Evolutionary conservation across 2,329 filamentous ascomycete genomes (phyloP).

Genomic region (Talaromyces sp.): DNA sequence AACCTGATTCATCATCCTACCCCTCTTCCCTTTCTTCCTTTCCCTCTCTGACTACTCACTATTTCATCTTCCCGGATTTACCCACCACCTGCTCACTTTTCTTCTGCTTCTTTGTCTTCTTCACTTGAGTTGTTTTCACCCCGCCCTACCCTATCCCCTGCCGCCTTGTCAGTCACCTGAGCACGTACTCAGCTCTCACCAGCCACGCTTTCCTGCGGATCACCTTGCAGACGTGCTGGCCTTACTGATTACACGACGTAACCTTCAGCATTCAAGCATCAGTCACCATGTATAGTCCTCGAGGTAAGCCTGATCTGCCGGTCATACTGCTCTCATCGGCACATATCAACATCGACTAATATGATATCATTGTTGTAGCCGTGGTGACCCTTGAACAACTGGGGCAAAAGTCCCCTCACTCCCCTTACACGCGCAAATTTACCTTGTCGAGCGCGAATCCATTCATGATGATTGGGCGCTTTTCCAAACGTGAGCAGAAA

Average conservation of each 20-base stretch:
- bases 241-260: background rate
- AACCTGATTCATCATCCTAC: conserved; percentile 30
- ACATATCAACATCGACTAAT: too few species aligned
- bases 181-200: background rate
- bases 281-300: background rate
- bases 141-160: background rate
- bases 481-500: conserved; percentile 43
- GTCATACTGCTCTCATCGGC: background rate
- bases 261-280: background rate
- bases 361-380: conserved; percentile 25
- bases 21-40: conserved; percentile 24
- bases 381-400: conserved; percentile 37
- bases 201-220: background rate
- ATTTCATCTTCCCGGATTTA: conserved; percentile 11
- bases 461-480: conserved; percentile 42
- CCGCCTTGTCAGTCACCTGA: background rate
- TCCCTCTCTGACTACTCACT: conserved; percentile 14
- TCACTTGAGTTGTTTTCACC: background rate
- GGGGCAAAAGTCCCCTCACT: conserved; percentile 25
- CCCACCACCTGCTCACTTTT: background rate
- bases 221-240: background rate
- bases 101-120: background rate
- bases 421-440: conserved; percentile 36
- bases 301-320: background rate
- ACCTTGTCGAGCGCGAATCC: conserved; percentile 32